Percentiles rank a stretch among this genome's conserved stretches.
These are phyloP conservation scores for Amanita rubescens DNA, from an alignment of 768 basidiomycete species.

Conservation along the genomic window DNA sequence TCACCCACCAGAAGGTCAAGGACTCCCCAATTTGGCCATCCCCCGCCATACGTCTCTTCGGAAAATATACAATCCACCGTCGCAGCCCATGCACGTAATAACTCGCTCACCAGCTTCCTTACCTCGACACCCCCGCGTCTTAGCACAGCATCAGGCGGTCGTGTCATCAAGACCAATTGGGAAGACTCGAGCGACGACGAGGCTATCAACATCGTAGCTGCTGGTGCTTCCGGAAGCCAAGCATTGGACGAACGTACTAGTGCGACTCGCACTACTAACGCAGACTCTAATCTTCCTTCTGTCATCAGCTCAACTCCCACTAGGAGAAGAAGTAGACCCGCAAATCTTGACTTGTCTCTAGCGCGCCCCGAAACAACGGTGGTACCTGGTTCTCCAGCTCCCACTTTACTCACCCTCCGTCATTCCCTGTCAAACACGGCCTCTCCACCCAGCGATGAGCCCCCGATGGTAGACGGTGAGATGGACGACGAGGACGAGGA, in stretches of 20 bases:
- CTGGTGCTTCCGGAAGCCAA: slow-evolving; percentile 75
- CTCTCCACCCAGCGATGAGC: slow-evolving; percentile 20
- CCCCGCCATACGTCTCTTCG: slow-evolving; percentile 51
- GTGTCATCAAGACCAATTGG: slow-evolving; percentile 60
- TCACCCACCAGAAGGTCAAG: slow-evolving; percentile 21
- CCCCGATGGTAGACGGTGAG: slow-evolving; percentile 17
- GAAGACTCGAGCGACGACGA: slow-evolving; percentile 80
- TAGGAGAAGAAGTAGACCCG: slow-evolving; percentile 49
- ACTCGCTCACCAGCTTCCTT: slow-evolving; percentile 55
- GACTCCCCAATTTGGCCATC: slow-evolving; percentile 39
- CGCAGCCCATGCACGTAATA: slow-evolving; percentile 39
- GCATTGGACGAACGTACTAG: slow-evolving; percentile 82
- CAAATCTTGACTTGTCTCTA: slow-evolving; percentile 58
- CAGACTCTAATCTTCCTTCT: slow-evolving; percentile 24
- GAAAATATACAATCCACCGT: slow-evolving; percentile 4
- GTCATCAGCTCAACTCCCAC: slow-evolving; percentile 17
- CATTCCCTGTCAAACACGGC: slow-evolving; percentile 41
- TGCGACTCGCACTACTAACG: slow-evolving; percentile 32
- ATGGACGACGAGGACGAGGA: slow-evolving; percentile 59
- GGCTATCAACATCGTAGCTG: slow-evolving; percentile 76
- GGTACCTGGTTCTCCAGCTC: slow-evolving; percentile 48
- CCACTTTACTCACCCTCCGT: slow-evolving; percentile 57
- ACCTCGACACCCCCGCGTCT: slow-evolving; percentile 12
- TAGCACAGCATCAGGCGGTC: slow-evolving; percentile 25
- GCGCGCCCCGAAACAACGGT: slow-evolving; percentile 26